Base-by-base conservation (phyloP, 805 yeast genomes). In the Ogataea pini region DNA sequence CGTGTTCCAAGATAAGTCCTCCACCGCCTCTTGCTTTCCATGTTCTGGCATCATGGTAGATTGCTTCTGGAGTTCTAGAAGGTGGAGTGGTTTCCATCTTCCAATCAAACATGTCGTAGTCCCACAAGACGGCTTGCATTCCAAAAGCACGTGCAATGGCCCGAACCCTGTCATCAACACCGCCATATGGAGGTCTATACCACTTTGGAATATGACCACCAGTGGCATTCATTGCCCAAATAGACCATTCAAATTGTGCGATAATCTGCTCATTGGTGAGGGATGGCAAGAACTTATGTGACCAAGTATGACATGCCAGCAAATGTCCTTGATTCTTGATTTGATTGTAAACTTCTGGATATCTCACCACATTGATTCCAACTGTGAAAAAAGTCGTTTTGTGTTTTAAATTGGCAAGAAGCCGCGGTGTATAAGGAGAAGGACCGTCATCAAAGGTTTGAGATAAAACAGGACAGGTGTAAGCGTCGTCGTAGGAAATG, bases 371-470 rank as follows among this genome's bases (percentile, higher is more conserved):
- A 57, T 91, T 88, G 44, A 84, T 71, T 1, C 98, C 98, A 46
- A 91, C 72, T 1, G 89, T 84, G 72, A 92, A 92, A 60, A 92
- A 91, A 0, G 96, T 91, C 0, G 90, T 68, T 47, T 77, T 82
- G 36, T 56, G 60, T 7, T 70, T 65, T 54, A 91, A 67, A n/a
- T 72, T 67, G 3, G 72, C 68, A 19, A 90, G 64, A 25, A 92
- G 72, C 36, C 72, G 73, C 3, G 78, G 70, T 0, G 97, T 91
- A 18, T 80, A 76, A 0, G 80, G 80, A 0, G 91, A 77, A 1
- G 99, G 99, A 0, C 99, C 98, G 64, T 92, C 98, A 64, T 92
- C 99, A 67, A 92, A 92, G 0, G 96, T 85, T 68, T 92, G 98
- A 0, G 91, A 80, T 32, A 92, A 71, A 40, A 72, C 70, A 2